These are phyloP conservation scores for Leccinum ochraceum DNA, from an alignment of 768 basidiomycete genomes.

Conservation along the genomic window DNA sequence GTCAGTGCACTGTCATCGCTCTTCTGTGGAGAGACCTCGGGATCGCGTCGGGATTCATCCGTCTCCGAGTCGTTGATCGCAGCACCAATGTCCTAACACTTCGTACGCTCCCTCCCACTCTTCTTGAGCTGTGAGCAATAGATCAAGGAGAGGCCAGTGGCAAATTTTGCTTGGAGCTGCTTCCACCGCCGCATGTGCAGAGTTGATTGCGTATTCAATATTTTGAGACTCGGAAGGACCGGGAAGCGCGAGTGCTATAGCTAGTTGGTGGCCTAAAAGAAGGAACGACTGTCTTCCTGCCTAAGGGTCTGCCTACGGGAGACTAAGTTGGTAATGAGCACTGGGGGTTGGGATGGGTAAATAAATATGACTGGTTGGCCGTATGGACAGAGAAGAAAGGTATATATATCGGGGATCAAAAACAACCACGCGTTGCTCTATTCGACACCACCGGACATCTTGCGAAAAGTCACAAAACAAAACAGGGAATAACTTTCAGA, in stretches of 20 bases:
- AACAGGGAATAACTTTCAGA: too few species aligned
- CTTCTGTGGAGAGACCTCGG: constrained; percentile 17
- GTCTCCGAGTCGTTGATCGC: constrained; percentile 48
- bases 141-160: constrained; percentile 89
- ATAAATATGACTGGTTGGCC: too few species aligned
- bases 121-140: constrained; percentile 74
- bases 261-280: constrained; percentile 61
- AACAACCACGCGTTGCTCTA: too few species aligned
- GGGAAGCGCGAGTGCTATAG: constrained; percentile 66
- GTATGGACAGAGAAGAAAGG: too few species aligned
- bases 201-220: constrained; percentile 63
- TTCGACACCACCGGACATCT: too few species aligned
- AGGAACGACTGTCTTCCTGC: too few species aligned
- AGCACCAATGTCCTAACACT: constrained; percentile 75
- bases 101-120: constrained; percentile 78
- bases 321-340: constrained; percentile 66
- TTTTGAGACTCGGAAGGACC: constrained; percentile 54
- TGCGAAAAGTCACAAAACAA: too few species aligned
- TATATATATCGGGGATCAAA: too few species aligned
- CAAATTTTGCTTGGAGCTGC: constrained; percentile 60
- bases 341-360: constrained; percentile 43
- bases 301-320: too few species aligned
- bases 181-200: constrained; percentile 75
- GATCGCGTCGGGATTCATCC: constrained; percentile 32
- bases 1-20: constrained; percentile 3